Conservation (phyloP, 1,139 yeast species). For the Taphrina communis region DNA sequence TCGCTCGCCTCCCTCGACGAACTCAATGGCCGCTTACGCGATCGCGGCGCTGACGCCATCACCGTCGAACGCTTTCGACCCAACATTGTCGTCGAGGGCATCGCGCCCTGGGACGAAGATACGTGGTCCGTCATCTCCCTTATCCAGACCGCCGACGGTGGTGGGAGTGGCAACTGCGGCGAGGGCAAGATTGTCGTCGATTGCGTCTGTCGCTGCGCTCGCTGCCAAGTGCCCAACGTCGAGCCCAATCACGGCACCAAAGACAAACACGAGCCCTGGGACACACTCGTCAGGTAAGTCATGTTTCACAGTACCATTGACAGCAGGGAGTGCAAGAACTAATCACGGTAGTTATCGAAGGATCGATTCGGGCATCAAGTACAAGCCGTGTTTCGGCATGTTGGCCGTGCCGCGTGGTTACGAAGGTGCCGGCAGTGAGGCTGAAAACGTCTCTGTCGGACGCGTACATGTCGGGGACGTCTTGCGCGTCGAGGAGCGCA, state of each 20-base stretch:
- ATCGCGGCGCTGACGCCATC: slow-evolving; percentile 5
- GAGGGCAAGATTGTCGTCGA: slow-evolving; percentile 19
- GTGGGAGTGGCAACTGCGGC: background rate
- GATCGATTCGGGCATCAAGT: slow-evolving; percentile 26
- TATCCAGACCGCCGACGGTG: background rate
- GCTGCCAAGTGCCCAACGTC: slow-evolving; percentile 37
- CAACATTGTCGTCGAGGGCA: slow-evolving; percentile 35
- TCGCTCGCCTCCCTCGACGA: slow-evolving; percentile 31
- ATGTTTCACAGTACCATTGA: no score
- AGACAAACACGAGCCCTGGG: slow-evolving; percentile 35
- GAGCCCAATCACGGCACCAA: slow-evolving; percentile 29
- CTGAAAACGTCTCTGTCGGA: slow-evolving; percentile 2
- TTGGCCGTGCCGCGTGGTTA: slow-evolving; percentile 32
- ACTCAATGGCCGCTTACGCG: slow-evolving; percentile 14
- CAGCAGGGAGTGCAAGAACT: no score
- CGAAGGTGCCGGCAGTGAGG: background rate
- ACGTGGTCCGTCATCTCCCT: slow-evolving; percentile 26
- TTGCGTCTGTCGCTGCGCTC: slow-evolving; percentile 23
- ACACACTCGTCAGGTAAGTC: slow-evolving; percentile 22
- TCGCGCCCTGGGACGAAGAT: slow-evolving; percentile 36
- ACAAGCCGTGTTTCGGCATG: slow-evolving; percentile 39
- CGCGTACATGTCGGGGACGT: slow-evolving; percentile 13
- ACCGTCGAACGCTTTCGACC: slow-evolving; percentile 33
- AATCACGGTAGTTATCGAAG: slow-evolving; percentile 14
- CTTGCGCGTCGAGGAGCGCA: slow-evolving; percentile 19